These are phyloP conservation scores for Xylariaceae sp. DNA, from an alignment of 2,329 filamentous ascomycete genomes.

Conservation along the genomic window DNA sequence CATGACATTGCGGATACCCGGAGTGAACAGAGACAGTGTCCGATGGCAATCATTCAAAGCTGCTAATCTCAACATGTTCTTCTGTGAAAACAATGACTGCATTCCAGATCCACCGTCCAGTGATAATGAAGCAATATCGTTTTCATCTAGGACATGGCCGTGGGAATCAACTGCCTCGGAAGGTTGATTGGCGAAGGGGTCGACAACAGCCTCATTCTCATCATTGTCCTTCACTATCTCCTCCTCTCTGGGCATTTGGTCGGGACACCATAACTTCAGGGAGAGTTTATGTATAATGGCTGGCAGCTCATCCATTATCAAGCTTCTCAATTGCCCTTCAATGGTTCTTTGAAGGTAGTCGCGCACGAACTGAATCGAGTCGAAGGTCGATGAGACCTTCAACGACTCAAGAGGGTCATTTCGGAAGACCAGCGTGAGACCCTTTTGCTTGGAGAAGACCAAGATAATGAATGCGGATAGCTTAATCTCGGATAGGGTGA, in stretches of 20 bases:
- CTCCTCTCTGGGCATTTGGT: conserved; percentile 66
- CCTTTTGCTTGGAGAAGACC: conserved; percentile 96
- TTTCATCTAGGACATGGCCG: conserved; percentile 70
- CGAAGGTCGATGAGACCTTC: conserved; percentile 97
- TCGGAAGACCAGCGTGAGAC: conserved; percentile 90
- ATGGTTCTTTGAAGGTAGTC: conserved; percentile 97
- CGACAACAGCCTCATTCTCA: conserved; percentile 57
- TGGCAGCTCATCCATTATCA: conserved; percentile 97
- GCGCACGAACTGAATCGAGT: conserved; percentile 96
- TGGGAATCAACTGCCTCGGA: conserved; percentile 76
- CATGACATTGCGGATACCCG: conserved; percentile 81
- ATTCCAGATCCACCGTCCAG: conserved; percentile 75
- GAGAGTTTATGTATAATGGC: conserved; percentile 94
- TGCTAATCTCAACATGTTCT: conserved; percentile 80
- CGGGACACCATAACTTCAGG: conserved; percentile 81
- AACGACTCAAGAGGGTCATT: conserved; percentile 97
- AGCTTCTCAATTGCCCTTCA: conserved; percentile 80
- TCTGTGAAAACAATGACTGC: conserved; percentile 89
- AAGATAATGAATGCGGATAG: conserved; percentile 95
- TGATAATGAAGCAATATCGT: conserved; percentile 69
- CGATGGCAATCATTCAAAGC: conserved; percentile 82
- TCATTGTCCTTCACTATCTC: conserved; percentile 46
- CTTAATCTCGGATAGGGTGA: conserved; percentile 92
- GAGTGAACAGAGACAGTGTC: conserved; percentile 86
- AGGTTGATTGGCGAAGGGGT: conserved; percentile 77